phyloP scores from a whole-genome alignment of 2,329 filamentous ascomycete species.

The Colletotrichum endophyticum region DNA sequence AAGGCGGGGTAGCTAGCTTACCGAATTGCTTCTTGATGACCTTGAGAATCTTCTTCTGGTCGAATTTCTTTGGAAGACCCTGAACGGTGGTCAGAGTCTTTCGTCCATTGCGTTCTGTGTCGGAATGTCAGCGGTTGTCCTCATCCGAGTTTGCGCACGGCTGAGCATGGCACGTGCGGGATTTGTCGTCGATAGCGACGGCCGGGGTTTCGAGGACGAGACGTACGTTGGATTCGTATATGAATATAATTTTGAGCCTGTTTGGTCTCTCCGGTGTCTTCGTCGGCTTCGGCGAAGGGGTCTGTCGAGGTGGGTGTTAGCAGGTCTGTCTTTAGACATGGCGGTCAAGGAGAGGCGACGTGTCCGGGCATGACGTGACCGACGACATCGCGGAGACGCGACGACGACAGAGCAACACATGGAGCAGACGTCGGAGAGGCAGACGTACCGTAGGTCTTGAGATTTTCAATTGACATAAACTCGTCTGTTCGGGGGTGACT shows the following conservation, averaged over 20 bases:
- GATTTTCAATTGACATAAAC: slow-evolving; percentile 99
- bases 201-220: not conserved
- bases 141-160: not conserved
- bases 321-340: not conserved
- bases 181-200: not conserved
- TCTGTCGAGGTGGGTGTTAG: slow-evolving; percentile 60
- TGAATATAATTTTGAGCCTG: slow-evolving; percentile 98
- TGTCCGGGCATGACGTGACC: not conserved
- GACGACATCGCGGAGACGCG: not conserved
- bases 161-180: slow-evolving; percentile 8
- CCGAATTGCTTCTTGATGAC: slow-evolving; percentile 99
- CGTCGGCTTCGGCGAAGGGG: slow-evolving; percentile 99
- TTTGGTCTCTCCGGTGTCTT: slow-evolving; percentile 95
- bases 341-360: slow-evolving; percentile 11
- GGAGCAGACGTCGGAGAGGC: not conserved
- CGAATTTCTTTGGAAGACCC: slow-evolving; percentile 98
- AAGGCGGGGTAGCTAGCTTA: slow-evolving; percentile 48
- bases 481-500: slow-evolving; percentile 70
- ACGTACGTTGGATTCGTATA: slow-evolving; percentile 98
- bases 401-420: no score
- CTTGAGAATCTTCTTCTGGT: slow-evolving; percentile 99
- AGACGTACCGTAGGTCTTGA: slow-evolving; percentile 88
- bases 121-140: slow-evolving; percentile 40
- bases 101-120: slow-evolving; percentile 97
- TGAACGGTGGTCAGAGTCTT: slow-evolving; percentile 99